Evolutionary conservation across 768 basidiomycete species (phyloP).

Genomic region (Austroboletus eburneus): DNA sequence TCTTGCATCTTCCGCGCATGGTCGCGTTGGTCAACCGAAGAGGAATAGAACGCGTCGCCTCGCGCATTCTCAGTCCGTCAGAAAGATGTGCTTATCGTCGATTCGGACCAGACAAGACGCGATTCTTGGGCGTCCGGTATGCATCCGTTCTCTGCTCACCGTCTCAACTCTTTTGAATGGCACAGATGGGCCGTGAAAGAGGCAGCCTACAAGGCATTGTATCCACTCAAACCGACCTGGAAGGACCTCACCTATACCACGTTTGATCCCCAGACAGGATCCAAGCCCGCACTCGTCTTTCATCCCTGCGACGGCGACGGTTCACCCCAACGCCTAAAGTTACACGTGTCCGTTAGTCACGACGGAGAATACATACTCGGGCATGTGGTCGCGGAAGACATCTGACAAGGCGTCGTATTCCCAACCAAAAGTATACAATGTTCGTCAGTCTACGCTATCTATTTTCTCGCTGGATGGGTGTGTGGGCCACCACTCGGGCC

Average conservation of each 20-base stretch:
- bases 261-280: conserved; percentile 28
- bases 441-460: conserved; percentile 18
- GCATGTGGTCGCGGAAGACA: conserved; percentile 56
- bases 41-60: conserved; percentile 43
- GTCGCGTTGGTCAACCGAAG: conserved; percentile 48
- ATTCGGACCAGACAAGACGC: conserved; percentile 20
- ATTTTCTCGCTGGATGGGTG: conserved; percentile 15
- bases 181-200: conserved; percentile 81
- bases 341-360: conserved; percentile 77
- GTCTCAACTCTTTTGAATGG: background rate
- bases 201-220: conserved; percentile 82
- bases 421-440: conserved; percentile 4
- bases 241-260: conserved; percentile 59
- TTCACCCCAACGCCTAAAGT: conserved; percentile 6
- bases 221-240: conserved; percentile 67
- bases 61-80: conserved; percentile 55
- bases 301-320: conserved; percentile 1
- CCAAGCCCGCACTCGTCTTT: conserved; percentile 42
- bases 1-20: conserved; percentile 69
- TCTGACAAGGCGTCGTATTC: conserved; percentile 4
- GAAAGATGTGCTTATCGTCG: conserved; percentile 37
- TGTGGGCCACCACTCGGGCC: conserved; percentile 64
- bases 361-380: conserved; percentile 76
- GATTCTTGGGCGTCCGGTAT: conserved; percentile 73
- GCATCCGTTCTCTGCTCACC: background rate